These are phyloP conservation scores for Pseudocercospora pini-densiflorae DNA, from an alignment of 2,329 filamentous ascomycete species.

Conservation along the genomic window DNA sequence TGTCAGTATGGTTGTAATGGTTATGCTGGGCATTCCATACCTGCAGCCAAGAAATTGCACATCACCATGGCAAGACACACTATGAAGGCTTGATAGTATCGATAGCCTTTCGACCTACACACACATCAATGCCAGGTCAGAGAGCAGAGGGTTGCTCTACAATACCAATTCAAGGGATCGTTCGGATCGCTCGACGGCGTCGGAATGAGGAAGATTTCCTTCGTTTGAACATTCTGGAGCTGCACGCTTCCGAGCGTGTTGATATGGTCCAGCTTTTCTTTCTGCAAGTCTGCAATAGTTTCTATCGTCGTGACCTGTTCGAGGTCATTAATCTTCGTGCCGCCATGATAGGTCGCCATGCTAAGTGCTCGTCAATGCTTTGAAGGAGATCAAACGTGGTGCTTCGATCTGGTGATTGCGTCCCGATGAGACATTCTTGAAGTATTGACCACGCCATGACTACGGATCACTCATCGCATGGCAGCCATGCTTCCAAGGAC, in stretches of 20 bases:
- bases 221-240: slow-evolving; percentile 23
- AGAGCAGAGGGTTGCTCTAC: slow-evolving; percentile 44
- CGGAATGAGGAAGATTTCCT: slow-evolving; percentile 55
- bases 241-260: slow-evolving; percentile 13
- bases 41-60: slow-evolving; percentile 61
- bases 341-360: not conserved
- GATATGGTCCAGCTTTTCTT: not conserved
- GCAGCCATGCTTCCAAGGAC: not conserved
- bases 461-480: not conserved
- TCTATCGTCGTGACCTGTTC: slow-evolving; percentile 1
- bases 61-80: slow-evolving; percentile 60
- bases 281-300: not conserved
- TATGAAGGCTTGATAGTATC: slow-evolving; percentile 56
- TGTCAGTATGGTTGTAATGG: not conserved
- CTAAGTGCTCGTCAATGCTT: not conserved
- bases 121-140: slow-evolving; percentile 48
- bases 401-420: not conserved
- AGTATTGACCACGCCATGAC: not conserved
- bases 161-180: slow-evolving; percentile 57
- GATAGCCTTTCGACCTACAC: slow-evolving; percentile 46
- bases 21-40: too few species aligned
- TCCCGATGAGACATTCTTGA: not conserved
- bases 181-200: slow-evolving; percentile 56
- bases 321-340: not conserved
- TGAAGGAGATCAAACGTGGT: not conserved